phyloP scores from a whole-genome alignment of 371 early-diverging fungal genomes.

The Rhizomucor pusillus region DNA sequence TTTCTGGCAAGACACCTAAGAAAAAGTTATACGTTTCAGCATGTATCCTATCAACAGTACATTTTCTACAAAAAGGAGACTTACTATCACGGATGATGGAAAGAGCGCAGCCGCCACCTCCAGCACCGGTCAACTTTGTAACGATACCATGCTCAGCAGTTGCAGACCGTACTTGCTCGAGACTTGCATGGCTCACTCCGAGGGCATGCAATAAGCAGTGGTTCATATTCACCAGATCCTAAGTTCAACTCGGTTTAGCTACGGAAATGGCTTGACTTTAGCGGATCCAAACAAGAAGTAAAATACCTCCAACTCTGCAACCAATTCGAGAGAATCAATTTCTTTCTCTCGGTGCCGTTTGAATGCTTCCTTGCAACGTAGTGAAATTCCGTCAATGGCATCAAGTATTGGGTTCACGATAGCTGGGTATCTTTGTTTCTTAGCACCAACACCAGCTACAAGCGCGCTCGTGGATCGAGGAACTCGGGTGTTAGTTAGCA shows the following conservation, averaged over 20 bases:
- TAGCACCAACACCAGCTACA: slow-evolving; percentile 77
- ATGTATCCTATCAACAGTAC: background rate
- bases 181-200: slow-evolving; percentile 81
- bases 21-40: background rate
- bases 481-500: slow-evolving; percentile 85
- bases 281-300: background rate
- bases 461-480: slow-evolving; percentile 85
- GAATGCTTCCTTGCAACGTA: slow-evolving; percentile 49
- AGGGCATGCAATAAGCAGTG: slow-evolving; percentile 74
- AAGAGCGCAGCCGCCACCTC: slow-evolving; percentile 95
- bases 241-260: background rate
- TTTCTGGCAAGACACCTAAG: slow-evolving; percentile 29
- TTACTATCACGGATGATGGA: slow-evolving; percentile 75
- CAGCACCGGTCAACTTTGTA: slow-evolving; percentile 95
- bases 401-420: slow-evolving; percentile 76
- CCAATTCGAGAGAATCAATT: slow-evolving; percentile 11
- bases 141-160: slow-evolving; percentile 59
- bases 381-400: slow-evolving; percentile 68
- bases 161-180: slow-evolving; percentile 77
- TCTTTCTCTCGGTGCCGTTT: slow-evolving; percentile 11
- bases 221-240: slow-evolving; percentile 80
- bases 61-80: background rate
- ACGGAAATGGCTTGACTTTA: too few species aligned
- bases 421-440: slow-evolving; percentile 61
- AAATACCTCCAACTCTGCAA: slow-evolving; percentile 37